Evolutionary conservation across 164 flowering plant genomes (phyloP).

Genomic region (Stephania yunnanensis): DNA sequence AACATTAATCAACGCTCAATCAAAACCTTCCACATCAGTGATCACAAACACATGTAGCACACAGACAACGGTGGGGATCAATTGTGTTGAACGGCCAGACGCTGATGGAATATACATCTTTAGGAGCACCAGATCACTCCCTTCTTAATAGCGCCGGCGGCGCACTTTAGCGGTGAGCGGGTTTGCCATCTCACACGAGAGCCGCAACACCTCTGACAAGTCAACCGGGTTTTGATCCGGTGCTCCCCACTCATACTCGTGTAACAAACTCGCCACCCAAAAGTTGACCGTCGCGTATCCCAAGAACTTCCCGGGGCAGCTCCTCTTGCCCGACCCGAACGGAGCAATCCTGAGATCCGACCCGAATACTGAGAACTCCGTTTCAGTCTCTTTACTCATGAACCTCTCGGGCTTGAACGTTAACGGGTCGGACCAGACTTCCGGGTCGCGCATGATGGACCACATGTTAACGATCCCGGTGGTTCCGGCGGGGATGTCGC

Average conservation of each 20-base stretch:
- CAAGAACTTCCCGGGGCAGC: conserved; percentile 63
- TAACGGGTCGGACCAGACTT: conserved; percentile 52
- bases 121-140: background rate
- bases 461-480: conserved; percentile 93
- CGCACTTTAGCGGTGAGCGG: conserved; percentile 34
- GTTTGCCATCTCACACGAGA: conserved; percentile 50
- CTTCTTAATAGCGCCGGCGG: conserved; percentile 16
- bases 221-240: conserved; percentile 31
- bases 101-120: conserved; percentile 4
- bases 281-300: conserved; percentile 47
- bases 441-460: conserved; percentile 66
- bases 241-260: conserved; percentile 42
- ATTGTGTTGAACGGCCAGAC: background rate
- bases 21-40: background rate
- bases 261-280: conserved; percentile 58
- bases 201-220: conserved; percentile 41
- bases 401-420: conserved; percentile 58
- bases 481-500: conserved; percentile 67
- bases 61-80: background rate
- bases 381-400: conserved; percentile 17
- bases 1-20: background rate
- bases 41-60: background rate
- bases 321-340: conserved; percentile 65
- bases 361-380: conserved; percentile 47
- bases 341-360: conserved; percentile 70